Conservation (phyloP, 2,329 filamentous ascomycete genomes). For the Xylaria sp. region DNA sequence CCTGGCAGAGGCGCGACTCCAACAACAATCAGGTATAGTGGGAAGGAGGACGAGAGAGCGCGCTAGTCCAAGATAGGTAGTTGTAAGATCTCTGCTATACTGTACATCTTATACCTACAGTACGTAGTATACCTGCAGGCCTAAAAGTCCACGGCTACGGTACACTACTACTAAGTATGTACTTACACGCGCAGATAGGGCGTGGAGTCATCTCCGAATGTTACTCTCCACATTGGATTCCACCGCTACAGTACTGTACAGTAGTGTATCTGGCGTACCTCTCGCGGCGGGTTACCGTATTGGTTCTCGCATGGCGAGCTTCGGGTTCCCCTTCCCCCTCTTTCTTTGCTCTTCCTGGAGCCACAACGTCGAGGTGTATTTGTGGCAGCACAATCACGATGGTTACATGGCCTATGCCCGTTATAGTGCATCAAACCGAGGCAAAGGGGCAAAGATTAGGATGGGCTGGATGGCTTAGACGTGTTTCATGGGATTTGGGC, state of each 20-base stretch:
- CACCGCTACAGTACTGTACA: background rate
- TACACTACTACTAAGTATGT: constrained; percentile 7
- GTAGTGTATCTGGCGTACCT: constrained; percentile 5
- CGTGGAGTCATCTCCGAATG: constrained; percentile 30
- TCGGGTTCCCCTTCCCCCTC: constrained; percentile 32
- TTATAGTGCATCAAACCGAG: background rate
- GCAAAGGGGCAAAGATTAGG: background rate
- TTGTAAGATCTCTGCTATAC: constrained; percentile 15
- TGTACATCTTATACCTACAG: background rate
- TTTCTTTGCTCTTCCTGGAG: constrained; percentile 21
- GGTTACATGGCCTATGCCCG: background rate
- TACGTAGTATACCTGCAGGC: constrained; percentile 11
- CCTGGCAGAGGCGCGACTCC: constrained; percentile 25
- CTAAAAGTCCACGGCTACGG: constrained; percentile 8
- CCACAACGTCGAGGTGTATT: constrained; percentile 14
- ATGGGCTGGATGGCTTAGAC: background rate
- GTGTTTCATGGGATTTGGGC: constrained; percentile 10
- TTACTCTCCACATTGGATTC: constrained; percentile 10
- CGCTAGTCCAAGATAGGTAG: constrained; percentile 20
- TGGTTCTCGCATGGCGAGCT: constrained; percentile 27
- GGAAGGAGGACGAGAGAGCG: background rate
- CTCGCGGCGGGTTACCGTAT: constrained; percentile 35
- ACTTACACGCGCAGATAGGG: background rate
- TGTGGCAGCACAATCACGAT: background rate
- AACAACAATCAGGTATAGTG: background rate